phyloP scores from a whole-genome alignment of 169 alveolate genomes.

The Toxoplasma gondii region DNA sequence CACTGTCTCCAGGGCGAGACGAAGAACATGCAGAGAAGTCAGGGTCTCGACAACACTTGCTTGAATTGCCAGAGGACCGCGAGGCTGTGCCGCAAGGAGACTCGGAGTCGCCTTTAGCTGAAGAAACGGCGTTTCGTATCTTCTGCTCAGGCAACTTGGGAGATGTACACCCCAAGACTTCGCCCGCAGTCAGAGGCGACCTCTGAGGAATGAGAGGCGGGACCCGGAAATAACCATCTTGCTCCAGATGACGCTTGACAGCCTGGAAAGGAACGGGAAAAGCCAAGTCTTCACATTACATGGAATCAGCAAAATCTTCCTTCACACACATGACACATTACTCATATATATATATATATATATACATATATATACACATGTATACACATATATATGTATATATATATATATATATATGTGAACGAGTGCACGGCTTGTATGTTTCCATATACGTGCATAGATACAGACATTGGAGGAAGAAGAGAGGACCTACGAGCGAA shows the following conservation, averaged over 20 bases:
- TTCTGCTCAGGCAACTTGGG: constrained; percentile 58
- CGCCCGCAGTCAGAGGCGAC: constrained; percentile 97
- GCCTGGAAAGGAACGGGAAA: constrained; percentile 32
- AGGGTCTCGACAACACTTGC: too few relatives aligned
- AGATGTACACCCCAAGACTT: constrained; percentile 93
- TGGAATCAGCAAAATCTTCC: not conserved
- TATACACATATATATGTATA: not conserved
- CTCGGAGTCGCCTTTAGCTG: too few relatives aligned
- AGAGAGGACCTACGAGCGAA: too few relatives aligned
- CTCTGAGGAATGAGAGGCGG: constrained; percentile 90
- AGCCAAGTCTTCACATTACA: not conserved
- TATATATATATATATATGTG: not conserved
- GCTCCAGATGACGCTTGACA: constrained; percentile 19
- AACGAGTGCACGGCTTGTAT: too few relatives aligned
- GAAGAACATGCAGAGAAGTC: too few relatives aligned
- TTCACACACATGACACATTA: not conserved
- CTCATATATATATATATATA: not conserved
- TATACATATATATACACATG: not conserved
- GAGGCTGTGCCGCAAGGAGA: too few relatives aligned
- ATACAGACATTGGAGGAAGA: too few relatives aligned
- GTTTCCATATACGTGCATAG: too few relatives aligned
- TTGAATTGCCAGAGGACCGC: too few relatives aligned
- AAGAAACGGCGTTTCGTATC: too few relatives aligned
- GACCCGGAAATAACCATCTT: constrained; percentile 30
- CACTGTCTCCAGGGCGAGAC: too few relatives aligned